Conservation (phyloP, 768 basidiomycete genomes). For the Lentinula raphanica region DNA sequence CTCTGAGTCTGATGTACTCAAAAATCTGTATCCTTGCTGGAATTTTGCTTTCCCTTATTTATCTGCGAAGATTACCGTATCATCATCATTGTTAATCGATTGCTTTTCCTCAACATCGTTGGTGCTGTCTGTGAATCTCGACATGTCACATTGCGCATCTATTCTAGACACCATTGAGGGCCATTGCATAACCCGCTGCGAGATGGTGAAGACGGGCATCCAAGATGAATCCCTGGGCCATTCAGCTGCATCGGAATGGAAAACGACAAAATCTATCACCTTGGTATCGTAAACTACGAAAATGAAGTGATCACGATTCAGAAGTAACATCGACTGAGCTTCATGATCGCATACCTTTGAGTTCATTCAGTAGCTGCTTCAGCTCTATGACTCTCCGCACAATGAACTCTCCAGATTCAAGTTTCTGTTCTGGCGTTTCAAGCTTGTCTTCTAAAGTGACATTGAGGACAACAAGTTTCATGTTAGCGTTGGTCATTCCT, state of each 20-base stretch:
- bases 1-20: neutral
- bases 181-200: constrained; percentile 63
- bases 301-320: no score
- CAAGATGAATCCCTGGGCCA: constrained; percentile 50
- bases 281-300: constrained; percentile 3
- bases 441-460: constrained; percentile 64
- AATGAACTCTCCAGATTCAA: constrained; percentile 87
- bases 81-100: no score
- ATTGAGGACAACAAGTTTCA: constrained; percentile 76
- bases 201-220: constrained; percentile 79
- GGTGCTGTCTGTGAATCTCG: no score
- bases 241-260: neutral
- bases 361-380: constrained; percentile 49
- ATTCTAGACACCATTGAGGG: constrained; percentile 18
- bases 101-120: no score
- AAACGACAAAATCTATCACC: neutral
- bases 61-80: no score
- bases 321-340: neutral
- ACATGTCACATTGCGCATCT: no score
- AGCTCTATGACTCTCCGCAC: constrained; percentile 67
- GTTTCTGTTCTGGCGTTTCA: constrained; percentile 64
- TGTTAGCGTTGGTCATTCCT: constrained; percentile 95
- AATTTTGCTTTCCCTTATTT: neutral
- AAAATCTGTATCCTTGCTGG: no score
- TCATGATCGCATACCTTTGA: constrained; percentile 44